Evolutionary conservation across 495 filamentous ascomycete species (phyloP), one percentile per base, ranked within the genome.

Genomic region (Bryoglossum gracile): DNA sequence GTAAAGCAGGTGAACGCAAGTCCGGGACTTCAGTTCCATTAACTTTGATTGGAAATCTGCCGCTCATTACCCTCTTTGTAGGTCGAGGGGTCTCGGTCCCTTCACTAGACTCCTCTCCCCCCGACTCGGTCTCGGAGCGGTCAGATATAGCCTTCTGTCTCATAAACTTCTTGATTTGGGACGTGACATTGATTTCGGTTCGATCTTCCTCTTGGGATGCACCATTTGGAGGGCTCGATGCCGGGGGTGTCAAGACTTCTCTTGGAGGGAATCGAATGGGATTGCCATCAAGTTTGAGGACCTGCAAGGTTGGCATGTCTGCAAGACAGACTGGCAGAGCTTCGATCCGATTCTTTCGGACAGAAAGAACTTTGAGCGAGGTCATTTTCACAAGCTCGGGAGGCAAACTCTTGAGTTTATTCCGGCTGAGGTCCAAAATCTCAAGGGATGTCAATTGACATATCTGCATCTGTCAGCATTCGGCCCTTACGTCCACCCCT

Each of bases 351-450:
- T 96, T 97, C 56, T 86, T 83, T 62, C 83, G 83, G 49, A 95
- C 68, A 14, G 84, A 86, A 8, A 94, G 67, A 10, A 89, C 86
- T 53, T 87, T 84, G 48, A 89, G 66, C 2, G 80, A 83, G 32
- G 76, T 84, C 46, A 97, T 67, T 53, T 80, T 88, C 49, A 75
- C 80, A 36, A 96, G 84, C 47, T 87, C 84, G 35, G 82, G 80
- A 1, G 91, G 89, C 8, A 97, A 75, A 10, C 77, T 68, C 24
- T 72, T 77, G 39, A 97, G 77, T 58, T 83, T 85, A 59, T 97
- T 97, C 43, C 82, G 74, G 58, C 90, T 89, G 13, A 97, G 70
- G 68, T 97, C 91, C 37, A 97, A 75, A 45, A 96, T 94, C 63
- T 97, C 89, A 24, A 96, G 80, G 13, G 87, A 82, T 14, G 83